These are phyloP conservation scores for Salix viminalis DNA, from an alignment of 345 rosid genomes.

Conservation along the genomic window DNA sequence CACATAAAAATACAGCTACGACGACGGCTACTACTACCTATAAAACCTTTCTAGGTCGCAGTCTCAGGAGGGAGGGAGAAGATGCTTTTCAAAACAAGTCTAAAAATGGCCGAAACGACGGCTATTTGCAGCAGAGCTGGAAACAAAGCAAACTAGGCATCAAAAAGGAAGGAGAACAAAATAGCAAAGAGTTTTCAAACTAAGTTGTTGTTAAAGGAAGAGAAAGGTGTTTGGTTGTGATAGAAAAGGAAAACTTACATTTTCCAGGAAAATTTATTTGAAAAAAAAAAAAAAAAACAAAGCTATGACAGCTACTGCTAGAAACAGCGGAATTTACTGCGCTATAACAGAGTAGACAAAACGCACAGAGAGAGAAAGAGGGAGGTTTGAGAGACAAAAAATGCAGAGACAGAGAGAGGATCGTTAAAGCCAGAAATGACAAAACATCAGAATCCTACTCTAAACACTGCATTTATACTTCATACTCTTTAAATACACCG, in stretches of 20 bases:
- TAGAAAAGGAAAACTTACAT: neutral
- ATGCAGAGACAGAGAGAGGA: constrained; percentile 31
- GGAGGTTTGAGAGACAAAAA: constrained; percentile 7
- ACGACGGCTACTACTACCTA: neutral
- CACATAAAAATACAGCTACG: neutral
- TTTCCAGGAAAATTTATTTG: constrained; percentile 7
- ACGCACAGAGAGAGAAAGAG: constrained; percentile 8
- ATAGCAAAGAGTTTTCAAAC: neutral
- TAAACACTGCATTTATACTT: constrained; percentile 8
- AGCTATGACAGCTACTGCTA: neutral
- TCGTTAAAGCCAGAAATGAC: constrained; percentile 33
- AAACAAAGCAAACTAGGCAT: neutral
- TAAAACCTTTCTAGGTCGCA: neutral
- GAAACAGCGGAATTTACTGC: constrained; percentile 9
- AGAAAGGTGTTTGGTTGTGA: neutral
- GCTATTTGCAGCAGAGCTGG: constrained; percentile 18
- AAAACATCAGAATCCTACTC: constrained; percentile 25
- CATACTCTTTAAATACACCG: neutral
- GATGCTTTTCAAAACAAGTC: constrained; percentile 12
- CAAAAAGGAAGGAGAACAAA: neutral
- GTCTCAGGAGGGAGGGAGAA: constrained; percentile 22
- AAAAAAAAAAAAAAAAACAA: neutral
- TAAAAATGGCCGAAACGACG: constrained; percentile 26
- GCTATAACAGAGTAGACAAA: constrained; percentile 26
- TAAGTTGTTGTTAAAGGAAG: constrained; percentile 15